Conservation (phyloP, 208 protist species). For the Trypanosoma congolense region DNA sequence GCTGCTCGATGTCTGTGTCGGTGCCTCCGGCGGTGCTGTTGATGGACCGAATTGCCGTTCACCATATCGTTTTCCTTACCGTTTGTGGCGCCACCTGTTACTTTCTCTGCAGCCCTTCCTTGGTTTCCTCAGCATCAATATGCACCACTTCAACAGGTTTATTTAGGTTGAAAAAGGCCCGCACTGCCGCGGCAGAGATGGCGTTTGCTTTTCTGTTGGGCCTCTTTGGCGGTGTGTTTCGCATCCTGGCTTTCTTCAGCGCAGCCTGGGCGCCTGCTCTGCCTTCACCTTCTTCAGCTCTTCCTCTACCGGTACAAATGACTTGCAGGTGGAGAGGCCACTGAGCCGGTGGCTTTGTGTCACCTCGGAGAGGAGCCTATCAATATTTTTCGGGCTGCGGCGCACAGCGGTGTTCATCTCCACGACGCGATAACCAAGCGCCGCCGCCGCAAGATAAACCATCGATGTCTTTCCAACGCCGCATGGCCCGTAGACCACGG, state of each 20-base stretch:
- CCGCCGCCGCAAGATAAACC: constrained; percentile 69
- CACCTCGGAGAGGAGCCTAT: constrained; percentile 72
- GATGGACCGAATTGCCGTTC: neutral
- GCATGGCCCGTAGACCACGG: constrained; percentile 60
- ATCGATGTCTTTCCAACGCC: constrained; percentile 75
- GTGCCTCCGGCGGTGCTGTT: neutral
- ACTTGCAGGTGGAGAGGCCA: constrained; percentile 23
- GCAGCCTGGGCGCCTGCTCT: constrained; percentile 36
- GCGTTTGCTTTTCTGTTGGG: constrained; percentile 44
- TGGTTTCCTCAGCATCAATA: constrained; percentile 1
- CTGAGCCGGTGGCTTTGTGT: constrained; percentile 68
- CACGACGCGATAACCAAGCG: constrained; percentile 73
- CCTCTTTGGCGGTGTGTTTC: constrained; percentile 21
- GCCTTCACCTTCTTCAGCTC: constrained; percentile 61
- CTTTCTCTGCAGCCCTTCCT: constrained; percentile 8
- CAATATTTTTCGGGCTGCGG: constrained; percentile 63
- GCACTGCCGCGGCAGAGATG: constrained; percentile 64
- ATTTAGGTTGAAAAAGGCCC: constrained; percentile 50
- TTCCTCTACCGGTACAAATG: constrained; percentile 51
- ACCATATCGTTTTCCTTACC: constrained; percentile 3
- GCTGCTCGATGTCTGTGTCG: constrained; percentile 2
- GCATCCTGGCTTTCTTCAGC: constrained; percentile 18
- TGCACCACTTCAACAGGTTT: constrained; percentile 1
- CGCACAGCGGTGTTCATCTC: constrained; percentile 77
- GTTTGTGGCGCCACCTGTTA: neutral